phyloP scores from a whole-genome alignment of 1,139 yeast genomes.

The Sugiyamaella xylanicola region DNA sequence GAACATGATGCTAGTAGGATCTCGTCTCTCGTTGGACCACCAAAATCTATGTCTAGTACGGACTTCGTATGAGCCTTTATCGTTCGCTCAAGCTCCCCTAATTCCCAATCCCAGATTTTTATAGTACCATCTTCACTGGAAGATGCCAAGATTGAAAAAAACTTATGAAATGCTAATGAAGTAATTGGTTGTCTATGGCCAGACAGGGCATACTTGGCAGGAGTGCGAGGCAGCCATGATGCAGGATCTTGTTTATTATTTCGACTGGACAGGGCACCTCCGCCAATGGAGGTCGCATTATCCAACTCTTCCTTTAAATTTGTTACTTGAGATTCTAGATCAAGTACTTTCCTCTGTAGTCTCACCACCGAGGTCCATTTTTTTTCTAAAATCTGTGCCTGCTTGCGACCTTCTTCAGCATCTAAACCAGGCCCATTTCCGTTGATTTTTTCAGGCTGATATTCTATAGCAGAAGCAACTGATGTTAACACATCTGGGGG shows the following conservation, averaged over 20 bases:
- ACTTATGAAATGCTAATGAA: constrained; percentile 71
- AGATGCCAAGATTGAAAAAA: constrained; percentile 62
- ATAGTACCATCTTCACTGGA: constrained; percentile 78
- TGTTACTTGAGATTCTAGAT: constrained; percentile 49
- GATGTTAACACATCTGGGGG: constrained; percentile 21
- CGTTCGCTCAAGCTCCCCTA: constrained; percentile 66
- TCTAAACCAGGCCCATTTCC: constrained; percentile 3
- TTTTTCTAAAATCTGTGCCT: constrained; percentile 57
- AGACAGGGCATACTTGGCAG: constrained; percentile 50
- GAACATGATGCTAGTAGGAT: constrained; percentile 63
- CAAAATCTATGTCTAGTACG: constrained; percentile 62
- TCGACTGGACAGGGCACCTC: constrained; percentile 11
- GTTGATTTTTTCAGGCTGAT: neutral
- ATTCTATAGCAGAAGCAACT: constrained; percentile 4
- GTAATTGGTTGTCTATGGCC: constrained; percentile 66
- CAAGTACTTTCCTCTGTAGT: constrained; percentile 73
- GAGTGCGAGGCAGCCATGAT: constrained; percentile 71
- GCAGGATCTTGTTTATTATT: constrained; percentile 41
- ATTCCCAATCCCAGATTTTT: constrained; percentile 74
- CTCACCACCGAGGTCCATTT: constrained; percentile 89
- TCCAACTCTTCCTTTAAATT: constrained; percentile 51
- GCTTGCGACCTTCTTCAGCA: constrained; percentile 18
- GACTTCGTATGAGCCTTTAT: constrained; percentile 77
- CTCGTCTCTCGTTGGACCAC: constrained; percentile 44
- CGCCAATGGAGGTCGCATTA: constrained; percentile 26